These are phyloP conservation scores for Plenodomus biglobosus DNA, from an alignment of 2,329 filamentous ascomycete species.

Conservation along the genomic window DNA sequence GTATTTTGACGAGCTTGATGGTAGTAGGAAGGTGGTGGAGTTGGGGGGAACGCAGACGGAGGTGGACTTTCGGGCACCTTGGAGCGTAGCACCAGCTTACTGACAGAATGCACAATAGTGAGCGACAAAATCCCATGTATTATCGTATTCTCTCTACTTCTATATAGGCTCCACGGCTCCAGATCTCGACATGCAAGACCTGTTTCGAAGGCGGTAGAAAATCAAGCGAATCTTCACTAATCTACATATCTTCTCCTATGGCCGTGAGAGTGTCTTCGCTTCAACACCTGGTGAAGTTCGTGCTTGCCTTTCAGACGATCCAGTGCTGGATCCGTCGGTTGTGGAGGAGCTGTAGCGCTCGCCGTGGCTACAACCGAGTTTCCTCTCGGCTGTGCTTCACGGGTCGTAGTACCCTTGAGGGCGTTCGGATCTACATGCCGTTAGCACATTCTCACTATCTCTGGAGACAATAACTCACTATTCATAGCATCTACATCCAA, in stretches of 20 bases:
- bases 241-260: too few relatives aligned
- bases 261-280: not conserved
- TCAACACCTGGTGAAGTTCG: not conserved
- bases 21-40: slow-evolving; percentile 1
- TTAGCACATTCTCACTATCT: not conserved
- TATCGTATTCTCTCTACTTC: not conserved
- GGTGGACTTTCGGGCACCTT: slow-evolving; percentile 5
- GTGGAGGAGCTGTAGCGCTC: not conserved
- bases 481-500: not conserved
- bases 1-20: slow-evolving; percentile 2
- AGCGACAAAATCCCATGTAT: slow-evolving; percentile 1
- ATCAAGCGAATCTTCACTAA: too few relatives aligned
- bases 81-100: slow-evolving; percentile 3
- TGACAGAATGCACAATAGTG: slow-evolving; percentile 5
- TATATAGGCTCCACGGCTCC: not conserved
- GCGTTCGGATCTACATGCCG: not conserved
- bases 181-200: too few relatives aligned
- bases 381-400: not conserved
- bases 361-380: not conserved
- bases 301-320: not conserved
- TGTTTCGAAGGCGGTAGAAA: too few relatives aligned
- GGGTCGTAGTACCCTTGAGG: not conserved
- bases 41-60: slow-evolving; percentile 2
- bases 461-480: not conserved
- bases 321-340: not conserved